Percentiles rank a stretch among this genome's conserved stretches.
Evolutionary conservation across 805 yeast species (phyloP).

Genomic region (Kuraishia ogatae): DNA sequence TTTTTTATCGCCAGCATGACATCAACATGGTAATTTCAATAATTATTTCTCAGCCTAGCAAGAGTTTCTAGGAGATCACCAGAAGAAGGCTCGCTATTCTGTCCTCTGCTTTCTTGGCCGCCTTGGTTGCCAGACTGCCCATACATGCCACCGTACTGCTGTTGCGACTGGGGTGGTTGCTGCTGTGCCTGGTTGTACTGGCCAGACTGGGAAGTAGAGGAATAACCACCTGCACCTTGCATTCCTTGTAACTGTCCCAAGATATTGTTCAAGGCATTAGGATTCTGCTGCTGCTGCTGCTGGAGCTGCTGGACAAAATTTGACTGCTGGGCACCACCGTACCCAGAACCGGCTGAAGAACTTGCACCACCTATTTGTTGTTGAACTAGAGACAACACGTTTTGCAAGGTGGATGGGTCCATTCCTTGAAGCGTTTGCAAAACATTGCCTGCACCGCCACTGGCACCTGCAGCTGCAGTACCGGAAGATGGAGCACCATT

Average conservation of each 20-base stretch:
- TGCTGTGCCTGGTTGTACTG: slow-evolving; percentile 11
- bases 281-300: slow-evolving; percentile 8
- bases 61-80: slow-evolving; percentile 26
- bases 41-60: slow-evolving; percentile 28
- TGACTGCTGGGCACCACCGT: background rate
- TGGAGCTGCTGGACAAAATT: slow-evolving; percentile 18
- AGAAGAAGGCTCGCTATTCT: slow-evolving; percentile 11
- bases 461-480: background rate
- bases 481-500: background rate
- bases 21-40: slow-evolving; percentile 12
- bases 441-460: slow-evolving; percentile 2
- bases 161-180: slow-evolving; percentile 6
- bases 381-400: slow-evolving; percentile 20
- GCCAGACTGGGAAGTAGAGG: background rate
- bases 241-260: background rate
- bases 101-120: background rate
- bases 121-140: slow-evolving; percentile 1
- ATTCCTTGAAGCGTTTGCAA: slow-evolving; percentile 14
- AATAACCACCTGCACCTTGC: slow-evolving; percentile 2
- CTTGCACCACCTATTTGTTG: slow-evolving; percentile 6
- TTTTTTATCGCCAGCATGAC: background rate
- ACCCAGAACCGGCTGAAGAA: background rate
- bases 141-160: slow-evolving; percentile 2
- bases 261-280: background rate
- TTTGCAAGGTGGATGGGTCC: slow-evolving; percentile 24